Percentiles rank a stretch among this genome's conserved stretches.
These are phyloP conservation scores for Capsicum pubescens DNA, from an alignment of 257 asterid species.

Conservation along the genomic window DNA sequence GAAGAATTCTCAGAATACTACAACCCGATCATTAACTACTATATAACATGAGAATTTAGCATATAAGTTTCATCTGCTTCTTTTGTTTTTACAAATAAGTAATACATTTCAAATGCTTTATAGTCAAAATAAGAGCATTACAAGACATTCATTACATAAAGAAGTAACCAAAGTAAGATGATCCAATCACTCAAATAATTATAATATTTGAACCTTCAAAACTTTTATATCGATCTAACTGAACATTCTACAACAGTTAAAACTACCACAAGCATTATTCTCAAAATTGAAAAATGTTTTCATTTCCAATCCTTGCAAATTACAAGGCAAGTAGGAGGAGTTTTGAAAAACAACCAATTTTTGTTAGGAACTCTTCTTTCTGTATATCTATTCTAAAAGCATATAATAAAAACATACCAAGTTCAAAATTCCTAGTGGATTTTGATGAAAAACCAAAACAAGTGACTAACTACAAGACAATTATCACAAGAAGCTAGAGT, in stretches of 20 bases:
- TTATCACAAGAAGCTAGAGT: slow-evolving; percentile 44
- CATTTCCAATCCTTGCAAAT: slow-evolving; percentile 25
- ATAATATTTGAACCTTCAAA: too few species aligned
- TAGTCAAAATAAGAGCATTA: background rate
- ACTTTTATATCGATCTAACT: too few species aligned
- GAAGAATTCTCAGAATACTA: background rate
- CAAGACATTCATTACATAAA: too few species aligned
- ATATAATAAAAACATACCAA: slow-evolving; percentile 38
- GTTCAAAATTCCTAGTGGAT: slow-evolving; percentile 46
- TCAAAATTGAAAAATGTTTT: too few species aligned
- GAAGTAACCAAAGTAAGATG: too few species aligned
- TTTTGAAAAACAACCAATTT: slow-evolving; percentile 30
- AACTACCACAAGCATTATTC: too few species aligned
- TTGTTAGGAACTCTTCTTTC: slow-evolving; percentile 29
- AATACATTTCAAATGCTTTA: background rate
- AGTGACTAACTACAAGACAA: slow-evolving; percentile 44
- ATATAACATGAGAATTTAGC: background rate
- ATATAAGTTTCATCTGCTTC: background rate
- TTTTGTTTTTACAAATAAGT: background rate
- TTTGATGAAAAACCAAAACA: slow-evolving; percentile 41
- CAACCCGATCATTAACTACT: background rate
- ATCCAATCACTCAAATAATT: too few species aligned
- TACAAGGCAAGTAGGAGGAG: slow-evolving; percentile 11
- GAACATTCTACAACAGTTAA: too few species aligned
- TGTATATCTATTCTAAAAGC: slow-evolving; percentile 32